Evolutionary conservation across 2,329 filamentous ascomycete genomes (phyloP), one percentile per base, ranked within the genome.

Genomic region (Diaporthe sp.): DNA sequence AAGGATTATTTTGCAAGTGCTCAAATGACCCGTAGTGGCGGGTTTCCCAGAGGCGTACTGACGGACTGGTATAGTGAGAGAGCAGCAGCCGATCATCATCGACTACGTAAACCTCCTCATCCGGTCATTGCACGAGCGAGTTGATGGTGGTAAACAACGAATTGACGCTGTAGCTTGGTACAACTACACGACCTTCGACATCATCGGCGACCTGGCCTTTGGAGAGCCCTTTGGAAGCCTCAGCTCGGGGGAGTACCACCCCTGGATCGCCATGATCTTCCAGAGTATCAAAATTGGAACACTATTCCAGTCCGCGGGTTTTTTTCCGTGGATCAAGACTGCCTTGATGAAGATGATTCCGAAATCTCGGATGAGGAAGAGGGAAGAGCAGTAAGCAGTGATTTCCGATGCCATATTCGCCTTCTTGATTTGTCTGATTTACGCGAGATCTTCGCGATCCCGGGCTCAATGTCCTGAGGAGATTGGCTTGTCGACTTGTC

Each of bases 221-320:
- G 75, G 75, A 3, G 75, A 76, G 45, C 30, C 75, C 13, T 76
- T 76, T n/a, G 75, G 73, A 22, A 71, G 75, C 30, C 73, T 76
- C 28, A 55, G 73, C 7, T 60, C 35, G 1, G 50, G 67, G 15
- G 25, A 66, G 28, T 76, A 76, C 25, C 73, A 76, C 52, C 73
- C 73, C 1, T 76, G 75, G 75, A 67, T 76, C 4, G 35, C 75
- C 35, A 74, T 76, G 72, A 70, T 76, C 73, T 76, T 76, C 38
- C 42, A 68, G 9, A 47, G 38, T n/a, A 70, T 76, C 64, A 76
- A 75, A 30, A 3, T 52, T 10, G 40, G 47, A 12, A 66, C 55
- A 10, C 71, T 69, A 8, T n/a, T 54, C 13, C 52, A 68, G 17
- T 19, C 45, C 15, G 57, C 69, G 17, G 69, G 22, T 8, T 72